Conservation (phyloP, 352 stramenopile species). For the Phytophthora pluvialis region DNA sequence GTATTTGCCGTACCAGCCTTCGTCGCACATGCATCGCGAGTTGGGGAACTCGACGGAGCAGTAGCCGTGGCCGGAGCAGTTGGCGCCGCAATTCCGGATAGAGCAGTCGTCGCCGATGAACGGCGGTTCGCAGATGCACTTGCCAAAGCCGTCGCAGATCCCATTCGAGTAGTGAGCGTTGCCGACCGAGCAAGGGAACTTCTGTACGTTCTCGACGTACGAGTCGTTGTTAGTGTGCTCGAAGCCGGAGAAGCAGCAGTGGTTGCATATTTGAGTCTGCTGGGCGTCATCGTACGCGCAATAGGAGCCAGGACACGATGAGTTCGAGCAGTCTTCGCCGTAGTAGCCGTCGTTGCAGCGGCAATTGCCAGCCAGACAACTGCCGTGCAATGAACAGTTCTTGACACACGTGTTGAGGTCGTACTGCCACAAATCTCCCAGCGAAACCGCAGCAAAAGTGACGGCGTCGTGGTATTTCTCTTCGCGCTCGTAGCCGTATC, state of each 20-base stretch:
- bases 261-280: slow-evolving; percentile 88
- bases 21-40: slow-evolving; percentile 94
- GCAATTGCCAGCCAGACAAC: slow-evolving; percentile 93
- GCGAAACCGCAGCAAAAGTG: slow-evolving; percentile 61
- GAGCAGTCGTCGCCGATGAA: slow-evolving; percentile 94
- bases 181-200: slow-evolving; percentile 84
- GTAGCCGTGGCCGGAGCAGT: slow-evolving; percentile 94
- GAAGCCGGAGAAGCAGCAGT: slow-evolving; percentile 94
- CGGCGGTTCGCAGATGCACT: slow-evolving; percentile 93
- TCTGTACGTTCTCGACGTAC: slow-evolving; percentile 92
- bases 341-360: slow-evolving; percentile 96
- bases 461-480: slow-evolving; percentile 62
- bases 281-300: slow-evolving; percentile 92
- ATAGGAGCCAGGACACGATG: slow-evolving; percentile 92
- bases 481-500: slow-evolving; percentile 77
- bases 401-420: slow-evolving; percentile 90
- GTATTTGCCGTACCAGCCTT: slow-evolving; percentile 95
- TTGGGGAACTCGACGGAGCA: slow-evolving; percentile 97
- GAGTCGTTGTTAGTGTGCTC: slow-evolving; percentile 88
- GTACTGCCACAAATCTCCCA: slow-evolving; percentile 93
- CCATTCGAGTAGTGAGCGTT: slow-evolving; percentile 93
- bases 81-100: slow-evolving; percentile 93
- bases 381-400: slow-evolving; percentile 94
- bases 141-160: slow-evolving; percentile 96
- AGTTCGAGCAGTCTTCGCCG: slow-evolving; percentile 96